Conservation (phyloP, 768 basidiomycete species). For the Pulveroboletus frians region DNA sequence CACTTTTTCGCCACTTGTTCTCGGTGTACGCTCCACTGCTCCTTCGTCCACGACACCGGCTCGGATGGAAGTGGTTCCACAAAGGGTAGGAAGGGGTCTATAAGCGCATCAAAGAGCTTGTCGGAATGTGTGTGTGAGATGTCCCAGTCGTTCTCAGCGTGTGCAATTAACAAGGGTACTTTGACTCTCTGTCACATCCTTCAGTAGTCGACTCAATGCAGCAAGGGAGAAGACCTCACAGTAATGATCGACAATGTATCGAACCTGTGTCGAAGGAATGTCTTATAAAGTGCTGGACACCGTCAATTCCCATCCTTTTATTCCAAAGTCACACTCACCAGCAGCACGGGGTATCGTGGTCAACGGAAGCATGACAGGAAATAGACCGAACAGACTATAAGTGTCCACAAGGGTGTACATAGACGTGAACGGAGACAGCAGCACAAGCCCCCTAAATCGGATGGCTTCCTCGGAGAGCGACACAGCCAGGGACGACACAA, state of each 20-base stretch:
- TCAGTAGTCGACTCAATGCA: neutral
- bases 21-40: constrained; percentile 43
- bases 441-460: constrained; percentile 42
- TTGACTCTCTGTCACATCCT: constrained; percentile 48
- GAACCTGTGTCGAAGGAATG: constrained; percentile 52
- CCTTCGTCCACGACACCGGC: constrained; percentile 26
- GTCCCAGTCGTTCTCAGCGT: constrained; percentile 70
- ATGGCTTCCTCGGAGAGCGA: constrained; percentile 43
- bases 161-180: constrained; percentile 64
- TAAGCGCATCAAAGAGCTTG: constrained; percentile 59
- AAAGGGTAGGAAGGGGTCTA: constrained; percentile 58
- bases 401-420: constrained; percentile 59
- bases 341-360: constrained; percentile 55
- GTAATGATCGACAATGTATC: constrained; percentile 58
- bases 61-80: constrained; percentile 34
- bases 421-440: constrained; percentile 56
- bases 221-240: constrained; percentile 36
- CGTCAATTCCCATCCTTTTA: neutral
- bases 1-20: constrained; percentile 38
- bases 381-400: constrained; percentile 56
- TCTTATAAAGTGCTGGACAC: constrained; percentile 47
- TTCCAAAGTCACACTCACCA: constrained; percentile 41
- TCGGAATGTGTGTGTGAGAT: constrained; percentile 69
- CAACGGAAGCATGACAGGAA: constrained; percentile 72
- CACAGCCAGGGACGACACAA: constrained; percentile 48